phyloP scores from a whole-genome alignment of 1,139 yeast genomes.

The Saccharomyces hybrid region DNA sequence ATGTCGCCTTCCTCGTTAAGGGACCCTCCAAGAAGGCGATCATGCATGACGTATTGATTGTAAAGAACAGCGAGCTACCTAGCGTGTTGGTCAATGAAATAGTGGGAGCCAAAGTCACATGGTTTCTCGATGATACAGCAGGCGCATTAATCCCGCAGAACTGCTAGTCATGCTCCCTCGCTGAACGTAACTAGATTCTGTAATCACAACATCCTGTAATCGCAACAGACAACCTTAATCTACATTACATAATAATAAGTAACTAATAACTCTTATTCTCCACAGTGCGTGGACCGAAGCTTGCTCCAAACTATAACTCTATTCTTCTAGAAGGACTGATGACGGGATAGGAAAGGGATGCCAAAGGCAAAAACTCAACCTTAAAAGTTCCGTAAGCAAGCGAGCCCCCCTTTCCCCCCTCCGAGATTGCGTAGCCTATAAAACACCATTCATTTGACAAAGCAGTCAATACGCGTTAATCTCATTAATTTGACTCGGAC shows the following conservation, averaged over 20 bases:
- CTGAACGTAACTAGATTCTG: too few species aligned
- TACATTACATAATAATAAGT: background rate
- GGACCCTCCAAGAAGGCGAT: slow-evolving; percentile 79
- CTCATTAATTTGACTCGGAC: background rate
- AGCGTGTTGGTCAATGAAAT: slow-evolving; percentile 61
- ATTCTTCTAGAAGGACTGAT: background rate
- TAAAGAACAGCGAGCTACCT: slow-evolving; percentile 53
- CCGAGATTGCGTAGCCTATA: slow-evolving; percentile 20
- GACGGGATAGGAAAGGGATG: background rate
- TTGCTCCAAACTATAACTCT: background rate
- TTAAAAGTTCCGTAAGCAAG: background rate
- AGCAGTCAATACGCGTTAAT: background rate
- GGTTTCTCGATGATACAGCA: slow-evolving; percentile 81
- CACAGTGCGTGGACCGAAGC: background rate
- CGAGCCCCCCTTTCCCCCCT: background rate
- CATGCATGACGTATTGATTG: slow-evolving; percentile 57
- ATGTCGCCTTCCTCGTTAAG: slow-evolving; percentile 78
- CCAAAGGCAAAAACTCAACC: background rate
- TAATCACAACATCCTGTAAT: background rate
- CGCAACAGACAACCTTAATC: background rate
- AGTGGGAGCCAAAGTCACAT: slow-evolving; percentile 44
- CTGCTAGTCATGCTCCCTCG: background rate
- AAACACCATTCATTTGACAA: background rate
- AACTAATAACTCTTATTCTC: background rate
- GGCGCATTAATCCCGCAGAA: slow-evolving; percentile 28